These are phyloP conservation scores for Elongisporangium senticosum DNA, from an alignment of 352 stramenopile genomes.

Conservation along the genomic window DNA sequence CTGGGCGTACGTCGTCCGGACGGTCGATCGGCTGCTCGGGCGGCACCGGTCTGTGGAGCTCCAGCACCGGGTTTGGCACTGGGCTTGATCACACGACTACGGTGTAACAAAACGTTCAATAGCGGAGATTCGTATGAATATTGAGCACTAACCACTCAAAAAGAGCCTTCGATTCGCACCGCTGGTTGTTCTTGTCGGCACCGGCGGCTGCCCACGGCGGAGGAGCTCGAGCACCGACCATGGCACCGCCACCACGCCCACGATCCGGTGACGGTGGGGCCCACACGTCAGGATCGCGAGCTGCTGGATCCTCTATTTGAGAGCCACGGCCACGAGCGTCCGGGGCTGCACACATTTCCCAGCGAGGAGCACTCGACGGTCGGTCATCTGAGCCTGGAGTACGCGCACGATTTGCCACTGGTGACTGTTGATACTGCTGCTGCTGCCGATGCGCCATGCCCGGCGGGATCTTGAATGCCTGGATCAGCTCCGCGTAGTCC, in stretches of 20 bases:
- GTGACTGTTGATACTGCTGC: constrained; percentile 17
- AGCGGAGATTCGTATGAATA: constrained; percentile 7
- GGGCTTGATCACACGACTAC: constrained; percentile 31
- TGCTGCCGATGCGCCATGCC: constrained; percentile 29
- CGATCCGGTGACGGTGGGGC: constrained; percentile 56
- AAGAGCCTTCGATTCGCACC: constrained; percentile 2
- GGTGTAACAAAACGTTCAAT: neutral
- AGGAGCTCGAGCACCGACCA: constrained; percentile 18
- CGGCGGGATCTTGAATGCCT: constrained; percentile 52
- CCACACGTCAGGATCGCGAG: constrained; percentile 68
- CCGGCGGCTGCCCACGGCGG: constrained; percentile 56
- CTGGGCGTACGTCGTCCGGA: constrained; percentile 52
- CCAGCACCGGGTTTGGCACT: constrained; percentile 13
- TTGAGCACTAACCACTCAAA: neutral
- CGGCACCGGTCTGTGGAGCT: constrained; percentile 5
- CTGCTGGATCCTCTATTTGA: constrained; percentile 14
- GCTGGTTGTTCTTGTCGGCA: constrained; percentile 26
- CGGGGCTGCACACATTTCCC: constrained; percentile 44
- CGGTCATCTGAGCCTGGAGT: constrained; percentile 14
- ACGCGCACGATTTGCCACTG: constrained; percentile 9
- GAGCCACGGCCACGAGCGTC: constrained; percentile 11
- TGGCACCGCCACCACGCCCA: constrained; percentile 14
- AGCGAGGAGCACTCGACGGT: constrained; percentile 23
- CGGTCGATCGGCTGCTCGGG: constrained; percentile 14
- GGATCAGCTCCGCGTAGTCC: constrained; percentile 71